Percentiles rank a stretch among this genome's conserved stretches.
Evolutionary conservation across 163 green algal genomes (phyloP).

Genomic region (Scenedesmus sp.): DNA sequence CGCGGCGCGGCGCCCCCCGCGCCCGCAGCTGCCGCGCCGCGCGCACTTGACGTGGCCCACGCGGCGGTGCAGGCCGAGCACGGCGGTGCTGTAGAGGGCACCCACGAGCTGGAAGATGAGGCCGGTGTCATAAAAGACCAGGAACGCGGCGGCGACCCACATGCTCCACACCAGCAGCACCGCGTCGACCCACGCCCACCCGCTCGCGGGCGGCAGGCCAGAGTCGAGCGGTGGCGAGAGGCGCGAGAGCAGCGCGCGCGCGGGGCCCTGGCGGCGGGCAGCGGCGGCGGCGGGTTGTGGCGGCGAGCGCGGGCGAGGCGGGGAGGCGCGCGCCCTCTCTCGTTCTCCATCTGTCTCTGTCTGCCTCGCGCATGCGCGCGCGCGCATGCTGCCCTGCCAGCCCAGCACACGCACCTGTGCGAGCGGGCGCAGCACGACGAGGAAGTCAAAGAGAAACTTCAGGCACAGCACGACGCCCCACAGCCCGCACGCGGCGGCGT

Average conservation of each 20-base stretch:
- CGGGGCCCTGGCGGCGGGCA: neutral
- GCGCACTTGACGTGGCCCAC: slow-evolving; percentile 35
- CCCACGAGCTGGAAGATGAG: slow-evolving; percentile 30
- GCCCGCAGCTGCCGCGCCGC: neutral
- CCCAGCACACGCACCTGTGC: no score
- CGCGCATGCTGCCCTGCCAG: no score
- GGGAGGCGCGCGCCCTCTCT: no score
- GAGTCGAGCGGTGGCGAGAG: neutral
- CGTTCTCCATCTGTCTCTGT: no score
- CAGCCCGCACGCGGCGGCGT: neutral
- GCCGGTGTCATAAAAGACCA: slow-evolving; percentile 36
- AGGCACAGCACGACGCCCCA: slow-evolving; percentile 2
- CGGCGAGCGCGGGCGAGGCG: no score
- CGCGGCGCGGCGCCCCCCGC: no score
- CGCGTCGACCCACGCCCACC: neutral
- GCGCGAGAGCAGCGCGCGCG: neutral
- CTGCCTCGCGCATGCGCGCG: no score
- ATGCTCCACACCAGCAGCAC: slow-evolving; percentile 3
- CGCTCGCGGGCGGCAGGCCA: neutral
- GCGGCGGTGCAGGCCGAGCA: slow-evolving; percentile 21
- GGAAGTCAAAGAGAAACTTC: slow-evolving; percentile 42
- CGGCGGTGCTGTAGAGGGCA: slow-evolving; percentile 9
- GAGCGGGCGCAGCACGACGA: slow-evolving; percentile 21
- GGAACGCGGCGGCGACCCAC: slow-evolving; percentile 6
- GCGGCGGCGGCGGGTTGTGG: no score